Evolutionary conservation across 73 alveolate species (phyloP), one percentile per base, ranked within the genome.

Genomic region (Paramecium bursaria): DNA sequence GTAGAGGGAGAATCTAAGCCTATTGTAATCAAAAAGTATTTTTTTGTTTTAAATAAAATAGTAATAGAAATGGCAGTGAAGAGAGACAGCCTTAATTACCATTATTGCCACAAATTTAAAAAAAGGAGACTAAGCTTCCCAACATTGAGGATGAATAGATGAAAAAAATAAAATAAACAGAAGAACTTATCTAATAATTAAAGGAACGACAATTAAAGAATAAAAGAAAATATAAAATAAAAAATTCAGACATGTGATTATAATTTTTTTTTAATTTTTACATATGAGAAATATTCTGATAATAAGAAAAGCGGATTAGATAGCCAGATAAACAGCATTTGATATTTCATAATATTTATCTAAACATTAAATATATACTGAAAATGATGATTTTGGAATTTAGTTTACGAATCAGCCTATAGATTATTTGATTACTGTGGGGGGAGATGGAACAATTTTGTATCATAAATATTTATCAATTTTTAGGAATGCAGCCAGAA

Each of bases 401-500:
- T n/a, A n/a, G n/a, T n/a, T n/a, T n/a, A n/a, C n/a, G n/a, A 67
- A 42, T 31, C 46, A 67, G 22, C 82, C 74, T 52, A 50, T 79
- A 0, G 82, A 79, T 47, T 17, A 53, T 27, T 54, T 79, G 11
- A 54, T 79, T 3, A 79, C 89, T 27, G 29, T 79, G 27, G 85
- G 85, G 30, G 89, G 88, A 13, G 88, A 79, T 79, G 89, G 82
- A 39, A 79, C 82, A 54, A 52, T 77, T 49, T 50, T 75, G 30
- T 29, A 74, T 50, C 44, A 75, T n/a, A 48, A 50, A 25, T 50
- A 23, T 30, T 26, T 53, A 53, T 44, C 48, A 2, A 53, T 47
- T 53, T 27, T 35, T 75, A 33, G 73, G 42, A 50, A 54, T 39
- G 57, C 89, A 17, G 30, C 60, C 39, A 31, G 89, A 11, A 48